Conservation (phyloP, 139 green algal species). For the Coccomyxa sp. region DNA sequence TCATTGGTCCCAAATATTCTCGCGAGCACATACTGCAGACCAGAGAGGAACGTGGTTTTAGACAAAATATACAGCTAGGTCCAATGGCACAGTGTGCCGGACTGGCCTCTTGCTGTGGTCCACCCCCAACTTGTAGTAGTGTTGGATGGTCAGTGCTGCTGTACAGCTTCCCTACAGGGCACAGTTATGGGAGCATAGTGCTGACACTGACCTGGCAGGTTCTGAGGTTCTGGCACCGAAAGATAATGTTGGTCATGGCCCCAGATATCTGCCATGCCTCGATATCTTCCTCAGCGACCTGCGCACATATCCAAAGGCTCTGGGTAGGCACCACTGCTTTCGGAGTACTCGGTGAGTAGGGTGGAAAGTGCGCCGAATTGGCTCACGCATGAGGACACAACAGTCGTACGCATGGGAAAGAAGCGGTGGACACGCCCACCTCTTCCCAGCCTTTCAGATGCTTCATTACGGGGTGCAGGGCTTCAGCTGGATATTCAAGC, state of each 20-base stretch:
- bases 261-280: conserved; percentile 40
- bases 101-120: too few relatives aligned
- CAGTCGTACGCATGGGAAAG: too few relatives aligned
- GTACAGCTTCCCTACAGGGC: not conserved
- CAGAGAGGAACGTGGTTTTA: too few relatives aligned
- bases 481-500: conserved; percentile 10
- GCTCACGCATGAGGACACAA: too few relatives aligned
- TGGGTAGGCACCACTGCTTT: not conserved
- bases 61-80: too few relatives aligned
- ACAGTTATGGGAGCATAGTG: not conserved
- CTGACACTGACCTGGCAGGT: not conserved
- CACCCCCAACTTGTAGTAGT: conserved; percentile 9
- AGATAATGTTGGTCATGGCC: conserved; percentile 66
- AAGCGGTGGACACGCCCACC: too few relatives aligned
- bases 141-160: too few relatives aligned
- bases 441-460: conserved; percentile 25
- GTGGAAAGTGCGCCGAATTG: too few relatives aligned
- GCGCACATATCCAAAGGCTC: not conserved
- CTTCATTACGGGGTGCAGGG: conserved; percentile 25
- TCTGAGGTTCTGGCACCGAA: conserved; percentile 14
- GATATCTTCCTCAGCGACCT: conserved; percentile 4
- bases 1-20: conserved; percentile 36
- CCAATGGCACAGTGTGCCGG: too few relatives aligned
- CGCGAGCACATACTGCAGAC: conserved; percentile 14
- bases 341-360: not conserved